phyloP scores from a whole-genome alignment of 805 yeast genomes.

The Wickerhamiella domercqiae region DNA sequence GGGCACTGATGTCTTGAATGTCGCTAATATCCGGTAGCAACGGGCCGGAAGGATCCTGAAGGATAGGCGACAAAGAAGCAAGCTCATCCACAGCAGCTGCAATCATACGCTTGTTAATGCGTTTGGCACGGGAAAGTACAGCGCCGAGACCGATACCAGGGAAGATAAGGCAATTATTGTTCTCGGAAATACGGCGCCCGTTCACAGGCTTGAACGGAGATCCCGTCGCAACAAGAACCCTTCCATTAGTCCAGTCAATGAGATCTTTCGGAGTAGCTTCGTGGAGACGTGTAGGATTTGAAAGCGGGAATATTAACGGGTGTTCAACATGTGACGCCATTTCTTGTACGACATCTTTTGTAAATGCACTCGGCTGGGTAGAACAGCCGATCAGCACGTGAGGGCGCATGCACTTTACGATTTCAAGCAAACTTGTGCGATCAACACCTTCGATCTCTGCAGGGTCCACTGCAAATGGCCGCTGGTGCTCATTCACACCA shows the following conservation, averaged over 20 bases:
- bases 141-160: conserved; percentile 97
- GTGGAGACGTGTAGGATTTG: conserved; percentile 86
- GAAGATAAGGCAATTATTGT: conserved; percentile 90
- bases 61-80: conserved; percentile 68
- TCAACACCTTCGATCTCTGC: conserved; percentile 54
- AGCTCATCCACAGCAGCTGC: conserved; percentile 88
- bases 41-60: conserved; percentile 50
- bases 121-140: conserved; percentile 65
- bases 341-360: conserved; percentile 63
- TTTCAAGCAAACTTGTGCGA: conserved; percentile 51
- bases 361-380: conserved; percentile 86
- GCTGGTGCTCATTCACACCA: conserved; percentile 50
- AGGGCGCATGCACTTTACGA: conserved; percentile 47
- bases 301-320: conserved; percentile 88
- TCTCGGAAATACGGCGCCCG: conserved; percentile 77
- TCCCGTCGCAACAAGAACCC: conserved; percentile 88
- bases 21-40: conserved; percentile 75
- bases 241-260: conserved; percentile 76
- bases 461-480: conserved; percentile 55
- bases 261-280: conserved; percentile 87
- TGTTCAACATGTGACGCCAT: conserved; percentile 75
- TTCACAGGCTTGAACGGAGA: conserved; percentile 88
- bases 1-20: conserved; percentile 75
- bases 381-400: conserved; percentile 92
- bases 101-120: conserved; percentile 80